A percentile compares a stretch with the other conserved stretches of the same genome.
Evolutionary conservation across 495 filamentous ascomycete species (phyloP).

Genomic region (Penicillium coprophilum): DNA sequence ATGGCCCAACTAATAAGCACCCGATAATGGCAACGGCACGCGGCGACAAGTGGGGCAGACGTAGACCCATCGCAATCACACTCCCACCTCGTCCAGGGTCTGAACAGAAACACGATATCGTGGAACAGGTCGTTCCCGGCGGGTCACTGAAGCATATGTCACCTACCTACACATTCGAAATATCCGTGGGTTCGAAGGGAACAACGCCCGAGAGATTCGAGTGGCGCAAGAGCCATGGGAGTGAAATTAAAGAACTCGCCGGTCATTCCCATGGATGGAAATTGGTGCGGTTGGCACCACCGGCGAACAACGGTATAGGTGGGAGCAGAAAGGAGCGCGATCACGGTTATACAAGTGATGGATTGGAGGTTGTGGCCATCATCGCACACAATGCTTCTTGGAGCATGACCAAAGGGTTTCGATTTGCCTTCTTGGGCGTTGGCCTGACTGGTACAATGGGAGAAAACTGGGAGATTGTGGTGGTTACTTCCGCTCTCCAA

Average conservation of each 20-base stretch:
- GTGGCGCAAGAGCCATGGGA: constrained; percentile 18
- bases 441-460: constrained; percentile 16
- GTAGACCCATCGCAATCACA: not conserved
- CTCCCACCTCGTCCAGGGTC: not conserved
- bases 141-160: not conserved
- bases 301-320: not conserved
- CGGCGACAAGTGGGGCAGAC: constrained; percentile 7
- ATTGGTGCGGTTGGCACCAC: constrained; percentile 14
- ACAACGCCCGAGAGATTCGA: constrained; percentile 14
- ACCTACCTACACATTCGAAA: constrained; percentile 11
- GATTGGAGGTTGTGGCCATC: constrained; percentile 22
- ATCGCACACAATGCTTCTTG: constrained; percentile 19
- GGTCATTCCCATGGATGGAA: constrained; percentile 17
- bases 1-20: constrained; percentile 13
- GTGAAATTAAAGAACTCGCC: constrained; percentile 20
- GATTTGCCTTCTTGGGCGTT: constrained; percentile 16
- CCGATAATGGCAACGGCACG: constrained; percentile 8
- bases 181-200: constrained; percentile 5
- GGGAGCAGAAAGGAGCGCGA: constrained; percentile 18
- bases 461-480: constrained; percentile 17
- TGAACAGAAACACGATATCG: not conserved
- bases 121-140: not conserved
- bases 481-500: constrained; percentile 14
- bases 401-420: constrained; percentile 19
- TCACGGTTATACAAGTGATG: constrained; percentile 15